Evolutionary conservation across 2,329 filamentous ascomycete species (phyloP).

Genomic region (Rutstroemia sp.): DNA sequence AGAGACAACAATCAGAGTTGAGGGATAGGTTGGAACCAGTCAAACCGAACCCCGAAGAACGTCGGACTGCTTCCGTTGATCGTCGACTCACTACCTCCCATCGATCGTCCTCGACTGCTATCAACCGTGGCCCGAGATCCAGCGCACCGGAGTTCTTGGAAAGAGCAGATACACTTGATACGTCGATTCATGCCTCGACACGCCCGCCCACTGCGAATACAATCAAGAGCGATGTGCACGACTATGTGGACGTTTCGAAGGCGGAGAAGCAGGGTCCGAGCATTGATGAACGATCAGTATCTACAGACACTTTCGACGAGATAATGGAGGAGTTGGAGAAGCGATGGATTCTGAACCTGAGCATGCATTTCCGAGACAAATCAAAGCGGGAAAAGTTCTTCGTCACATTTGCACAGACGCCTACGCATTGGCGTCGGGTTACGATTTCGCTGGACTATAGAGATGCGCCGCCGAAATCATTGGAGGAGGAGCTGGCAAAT

Average conservation of each 20-base stretch:
- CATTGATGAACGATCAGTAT: conserved; percentile 25
- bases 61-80: conserved; percentile 64
- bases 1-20: conserved; percentile 73
- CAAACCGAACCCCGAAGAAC: conserved; percentile 55
- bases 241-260: conserved; percentile 24
- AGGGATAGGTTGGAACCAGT: conserved; percentile 65
- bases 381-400: conserved; percentile 97
- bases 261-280: conserved; percentile 19
- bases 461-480: conserved; percentile 66
- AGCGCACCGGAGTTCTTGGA: conserved; percentile 28
- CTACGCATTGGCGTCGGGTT: conserved; percentile 75
- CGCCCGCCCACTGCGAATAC: conserved; percentile 10
- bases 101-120: conserved; percentile 20
- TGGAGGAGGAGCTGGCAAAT: conserved; percentile 74
- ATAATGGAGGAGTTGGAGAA: conserved; percentile 77
- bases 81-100: conserved; percentile 29
- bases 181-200: conserved; percentile 11
- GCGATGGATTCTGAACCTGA: conserved; percentile 93
- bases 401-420: conserved; percentile 80
- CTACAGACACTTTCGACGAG: conserved; percentile 42
- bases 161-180: conserved; percentile 17
- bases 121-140: conserved; percentile 16
- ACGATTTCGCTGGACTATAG: conserved; percentile 94
- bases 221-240: conserved; percentile 17
- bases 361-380: conserved; percentile 94